Base-by-base conservation (phyloP, 208 protist species). In the Wallacemonas sp. region DNA sequence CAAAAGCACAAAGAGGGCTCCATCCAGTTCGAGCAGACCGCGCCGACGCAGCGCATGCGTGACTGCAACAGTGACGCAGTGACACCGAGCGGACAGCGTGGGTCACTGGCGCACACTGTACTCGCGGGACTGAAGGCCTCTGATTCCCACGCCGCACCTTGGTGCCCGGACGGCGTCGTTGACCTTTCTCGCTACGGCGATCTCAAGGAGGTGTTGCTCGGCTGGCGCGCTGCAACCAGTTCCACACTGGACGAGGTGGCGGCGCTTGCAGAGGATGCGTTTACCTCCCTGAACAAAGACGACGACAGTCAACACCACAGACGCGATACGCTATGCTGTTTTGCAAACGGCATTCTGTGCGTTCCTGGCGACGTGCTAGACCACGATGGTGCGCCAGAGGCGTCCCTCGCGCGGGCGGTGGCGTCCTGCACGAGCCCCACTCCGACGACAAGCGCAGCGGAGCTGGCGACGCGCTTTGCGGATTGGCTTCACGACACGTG, bases 141-240 rank as follows among this genome's bases (percentile, higher is more conserved):
- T 16, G 23, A 68, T 3, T 47, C 30, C 0, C 26, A 2, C 3
- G 6, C 46, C 8, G 33, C 52, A 12, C 36, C 39, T 24, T 69
- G 47, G 47, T 38, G 33, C 9, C 64, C 64, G 19, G 41, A 69
- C 24, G n/a, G 19, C 5, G 36, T 38, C 9, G 52, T 61, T 17
- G 49, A 32, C 17, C 41, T 69, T 11, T 26, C 24, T 14, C 24
- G 19, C 6, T 69, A 69, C 30, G 64, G 64, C 14, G 64, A 69
- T 27, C 46, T 69, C 16, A 52, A 54, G 17, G 64, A 81, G 64
- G 76, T 81, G 14, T 48, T 81, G 6, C 60, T 81, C 17, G 76
- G 70, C 26, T 81, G 76, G 76, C 76, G 76, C 1, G 54, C 27
- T 33, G 17, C 27, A 19, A 66, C 43, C 4, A 9, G 5, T 33